Evolutionary conservation across 2,329 filamentous ascomycete genomes (phyloP).

Genomic region (Fusarium devonianum): DNA sequence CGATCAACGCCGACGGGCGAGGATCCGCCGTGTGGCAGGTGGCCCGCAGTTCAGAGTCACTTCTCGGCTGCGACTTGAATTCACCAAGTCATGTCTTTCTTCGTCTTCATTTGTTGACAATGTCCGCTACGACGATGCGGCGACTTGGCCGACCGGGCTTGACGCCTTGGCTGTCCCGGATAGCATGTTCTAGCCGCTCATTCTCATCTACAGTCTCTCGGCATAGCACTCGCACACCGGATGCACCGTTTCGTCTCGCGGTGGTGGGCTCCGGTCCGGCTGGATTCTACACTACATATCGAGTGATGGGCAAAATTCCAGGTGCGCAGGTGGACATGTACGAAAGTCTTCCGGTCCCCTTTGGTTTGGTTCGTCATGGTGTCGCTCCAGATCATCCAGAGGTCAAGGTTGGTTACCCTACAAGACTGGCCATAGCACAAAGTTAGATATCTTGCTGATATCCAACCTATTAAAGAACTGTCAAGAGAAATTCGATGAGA

Average conservation of each 20-base stretch:
- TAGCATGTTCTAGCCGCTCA: constrained; percentile 7
- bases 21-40: neutral
- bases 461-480: constrained; percentile 72
- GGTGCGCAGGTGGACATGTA: constrained; percentile 91
- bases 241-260: constrained; percentile 76
- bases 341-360: constrained; percentile 90
- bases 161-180: neutral
- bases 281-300: constrained; percentile 92
- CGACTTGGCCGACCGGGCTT: constrained; percentile 8
- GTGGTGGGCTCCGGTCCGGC: constrained; percentile 93
- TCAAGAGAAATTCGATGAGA: constrained; percentile 89
- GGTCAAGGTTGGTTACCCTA: constrained; percentile 74
- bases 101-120: constrained; percentile 9
- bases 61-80: constrained; percentile 11
- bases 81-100: neutral
- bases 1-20: constrained; percentile 8
- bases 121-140: constrained; percentile 16
- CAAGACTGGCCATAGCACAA: neutral
- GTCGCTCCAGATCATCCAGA: constrained; percentile 99
- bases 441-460: neutral
- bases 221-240: constrained; percentile 38
- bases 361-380: constrained; percentile 89
- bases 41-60: constrained; percentile 17
- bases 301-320: constrained; percentile 78
- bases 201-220: constrained; percentile 17